These are phyloP conservation scores for Astraeus odoratus DNA, from an alignment of 768 basidiomycete genomes.

Conservation along the genomic window DNA sequence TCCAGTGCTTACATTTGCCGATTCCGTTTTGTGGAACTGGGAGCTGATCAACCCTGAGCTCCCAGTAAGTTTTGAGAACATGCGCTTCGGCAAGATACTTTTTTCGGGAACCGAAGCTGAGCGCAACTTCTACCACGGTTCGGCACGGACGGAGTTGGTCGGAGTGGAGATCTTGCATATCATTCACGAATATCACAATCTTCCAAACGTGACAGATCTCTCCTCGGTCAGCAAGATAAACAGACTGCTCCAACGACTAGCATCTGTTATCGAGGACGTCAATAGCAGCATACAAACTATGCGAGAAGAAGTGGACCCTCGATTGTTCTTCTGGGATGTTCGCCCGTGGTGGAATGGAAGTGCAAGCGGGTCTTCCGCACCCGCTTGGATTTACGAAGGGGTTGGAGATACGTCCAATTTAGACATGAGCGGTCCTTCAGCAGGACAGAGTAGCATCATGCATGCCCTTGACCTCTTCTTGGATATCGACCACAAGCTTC, in stretches of 20 bases:
- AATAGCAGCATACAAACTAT: slow-evolving; percentile 62
- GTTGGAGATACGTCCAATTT: slow-evolving; percentile 51
- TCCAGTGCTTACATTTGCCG: slow-evolving; percentile 91
- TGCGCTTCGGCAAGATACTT: slow-evolving; percentile 52
- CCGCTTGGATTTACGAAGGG: slow-evolving; percentile 76
- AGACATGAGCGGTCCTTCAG: slow-evolving; percentile 82
- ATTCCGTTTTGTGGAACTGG: slow-evolving; percentile 94
- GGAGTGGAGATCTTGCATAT: slow-evolving; percentile 83
- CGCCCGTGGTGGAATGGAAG: slow-evolving; percentile 93
- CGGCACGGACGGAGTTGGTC: slow-evolving; percentile 77
- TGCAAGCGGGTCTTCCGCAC: slow-evolving; percentile 41
- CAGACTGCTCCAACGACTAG: slow-evolving; percentile 62
- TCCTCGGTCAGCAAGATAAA: slow-evolving; percentile 61
- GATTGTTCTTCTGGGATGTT: slow-evolving; percentile 82
- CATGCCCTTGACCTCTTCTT: slow-evolving; percentile 81
- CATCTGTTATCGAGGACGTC: slow-evolving; percentile 66
- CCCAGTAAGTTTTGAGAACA: slow-evolving; percentile 65
- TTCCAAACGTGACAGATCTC: slow-evolving; percentile 62
- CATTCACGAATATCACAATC: slow-evolving; percentile 78
- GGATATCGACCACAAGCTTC: slow-evolving; percentile 83
- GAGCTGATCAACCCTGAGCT: slow-evolving; percentile 48
- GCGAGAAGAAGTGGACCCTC: slow-evolving; percentile 70
- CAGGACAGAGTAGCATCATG: slow-evolving; percentile 91
- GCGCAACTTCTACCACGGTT: slow-evolving; percentile 77
- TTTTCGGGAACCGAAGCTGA: slow-evolving; percentile 90